Conservation (phyloP, 1,284 basidiomycete genomes). For the Leccinum proximum region DNA sequence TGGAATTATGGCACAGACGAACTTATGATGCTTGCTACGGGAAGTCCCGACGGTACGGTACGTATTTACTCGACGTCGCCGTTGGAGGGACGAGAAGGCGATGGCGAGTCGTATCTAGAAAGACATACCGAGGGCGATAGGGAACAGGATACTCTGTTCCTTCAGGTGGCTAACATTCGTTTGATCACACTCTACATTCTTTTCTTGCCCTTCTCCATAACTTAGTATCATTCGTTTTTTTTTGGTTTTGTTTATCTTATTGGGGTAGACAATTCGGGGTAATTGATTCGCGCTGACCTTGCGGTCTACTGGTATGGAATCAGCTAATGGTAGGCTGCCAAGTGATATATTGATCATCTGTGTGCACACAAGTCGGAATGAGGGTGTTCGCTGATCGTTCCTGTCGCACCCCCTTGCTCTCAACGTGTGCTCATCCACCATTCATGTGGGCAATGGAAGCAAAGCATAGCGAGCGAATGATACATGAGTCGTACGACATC, state of each 20-base stretch:
- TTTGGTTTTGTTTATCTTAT: conserved; percentile 14
- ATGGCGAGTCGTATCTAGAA: conserved; percentile 25
- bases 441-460: conserved; percentile 28
- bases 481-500: conserved; percentile 20
- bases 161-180: conserved; percentile 24
- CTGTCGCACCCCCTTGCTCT: conserved; percentile 3
- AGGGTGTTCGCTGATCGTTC: conserved; percentile 4
- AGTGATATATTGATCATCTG: conserved; percentile 37
- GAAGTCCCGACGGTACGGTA: conserved; percentile 71
- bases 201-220: conserved; percentile 1
- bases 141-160: conserved; percentile 26
- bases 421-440: conserved; percentile 23
- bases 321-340: too few species aligned
- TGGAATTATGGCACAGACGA: conserved; percentile 69
- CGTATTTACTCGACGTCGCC: conserved; percentile 58
- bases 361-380: conserved; percentile 2
- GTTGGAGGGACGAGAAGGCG: conserved; percentile 21
- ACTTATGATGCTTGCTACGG: conserved; percentile 77
- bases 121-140: conserved; percentile 26
- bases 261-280: not conserved
- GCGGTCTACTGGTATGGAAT: too few species aligned
- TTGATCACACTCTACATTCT: not conserved
- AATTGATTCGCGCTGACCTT: conserved; percentile 20
- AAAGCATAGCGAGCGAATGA: conserved; percentile 14
- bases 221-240: conserved; percentile 7